phyloP scores from a whole-genome alignment of 257 asterid genomes.

The Parsonsia alboflavescens region DNA sequence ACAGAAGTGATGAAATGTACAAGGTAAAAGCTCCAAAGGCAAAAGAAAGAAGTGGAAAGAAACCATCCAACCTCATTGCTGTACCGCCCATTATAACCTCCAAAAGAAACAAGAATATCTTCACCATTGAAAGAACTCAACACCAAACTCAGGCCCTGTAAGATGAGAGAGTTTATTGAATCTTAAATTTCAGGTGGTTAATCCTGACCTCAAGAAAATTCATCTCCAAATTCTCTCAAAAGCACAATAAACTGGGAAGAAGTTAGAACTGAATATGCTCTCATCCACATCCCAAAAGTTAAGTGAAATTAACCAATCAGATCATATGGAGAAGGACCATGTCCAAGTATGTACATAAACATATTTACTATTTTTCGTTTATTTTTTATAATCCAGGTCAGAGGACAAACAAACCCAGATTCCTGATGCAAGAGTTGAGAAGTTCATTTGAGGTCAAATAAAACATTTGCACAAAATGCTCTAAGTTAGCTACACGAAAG shows the following conservation, averaged over 20 bases:
- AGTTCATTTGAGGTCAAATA: background rate
- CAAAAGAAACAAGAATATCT: too few species aligned
- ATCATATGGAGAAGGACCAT: background rate
- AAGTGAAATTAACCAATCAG: background rate
- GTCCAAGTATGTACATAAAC: background rate
- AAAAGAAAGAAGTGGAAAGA: conserved; percentile 1
- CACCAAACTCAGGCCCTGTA: conserved; percentile 88
- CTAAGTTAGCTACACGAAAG: background rate
- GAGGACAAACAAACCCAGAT: background rate
- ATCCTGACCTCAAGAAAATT: conserved; percentile 1
- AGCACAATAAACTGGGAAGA: background rate
- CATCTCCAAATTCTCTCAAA: background rate
- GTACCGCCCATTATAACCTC: too few species aligned
- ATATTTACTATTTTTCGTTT: background rate
- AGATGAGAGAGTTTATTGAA: conserved; percentile 15
- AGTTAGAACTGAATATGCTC: background rate
- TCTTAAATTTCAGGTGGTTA: background rate
- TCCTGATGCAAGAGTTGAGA: background rate
- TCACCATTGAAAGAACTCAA: conserved; percentile 71
- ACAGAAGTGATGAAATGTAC: conserved; percentile 21
- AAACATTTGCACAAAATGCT: background rate
- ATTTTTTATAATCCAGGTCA: background rate
- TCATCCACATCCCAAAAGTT: background rate
- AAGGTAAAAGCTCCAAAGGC: conserved; percentile 8
- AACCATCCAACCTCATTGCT: conserved; percentile 70